Conservation (phyloP, 179 eudicot species). For the Dionaea muscipula region DNA sequence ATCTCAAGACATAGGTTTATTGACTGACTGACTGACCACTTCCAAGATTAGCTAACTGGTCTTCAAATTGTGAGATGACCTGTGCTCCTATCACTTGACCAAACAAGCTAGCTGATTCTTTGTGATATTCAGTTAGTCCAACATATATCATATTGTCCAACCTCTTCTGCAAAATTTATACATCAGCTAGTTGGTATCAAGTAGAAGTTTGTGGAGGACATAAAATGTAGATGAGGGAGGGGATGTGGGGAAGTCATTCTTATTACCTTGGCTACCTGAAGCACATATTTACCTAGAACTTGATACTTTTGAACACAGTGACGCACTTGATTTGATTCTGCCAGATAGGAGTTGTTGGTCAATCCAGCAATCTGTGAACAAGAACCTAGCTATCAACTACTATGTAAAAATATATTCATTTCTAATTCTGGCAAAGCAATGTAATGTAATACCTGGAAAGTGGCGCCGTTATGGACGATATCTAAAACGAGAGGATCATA, state of each 20-base stretch:
- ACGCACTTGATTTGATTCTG: conserved; percentile 59
- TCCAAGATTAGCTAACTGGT: conserved; percentile 15
- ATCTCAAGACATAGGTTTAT: too few relatives aligned
- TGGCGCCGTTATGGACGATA: conserved; percentile 90
- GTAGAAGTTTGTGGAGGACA: not conserved
- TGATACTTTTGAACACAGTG: conserved; percentile 46
- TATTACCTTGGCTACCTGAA: conserved; percentile 66
- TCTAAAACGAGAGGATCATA: conserved; percentile 66
- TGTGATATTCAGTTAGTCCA: conserved; percentile 92
- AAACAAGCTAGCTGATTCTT: conserved; percentile 75
- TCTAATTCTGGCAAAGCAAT: too few relatives aligned
- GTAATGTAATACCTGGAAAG: conserved; percentile 78
- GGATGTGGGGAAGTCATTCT: not conserved
- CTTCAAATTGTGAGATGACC: conserved; percentile 58
- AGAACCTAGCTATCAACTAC: too few relatives aligned
- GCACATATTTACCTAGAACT: conserved; percentile 50
- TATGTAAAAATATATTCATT: too few relatives aligned
- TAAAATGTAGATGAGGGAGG: not conserved
- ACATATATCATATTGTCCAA: conserved; percentile 86
- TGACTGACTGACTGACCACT: conserved; percentile 40
- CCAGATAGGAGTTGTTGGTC: conserved; percentile 52
- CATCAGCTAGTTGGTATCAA: not conserved
- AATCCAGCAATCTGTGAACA: conserved; percentile 55
- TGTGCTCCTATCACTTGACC: conserved; percentile 86
- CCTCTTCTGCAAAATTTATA: conserved; percentile 55